phyloP scores from a whole-genome alignment of 2,329 filamentous ascomycete genomes.

The Nothomitra cinnamomea region DNA sequence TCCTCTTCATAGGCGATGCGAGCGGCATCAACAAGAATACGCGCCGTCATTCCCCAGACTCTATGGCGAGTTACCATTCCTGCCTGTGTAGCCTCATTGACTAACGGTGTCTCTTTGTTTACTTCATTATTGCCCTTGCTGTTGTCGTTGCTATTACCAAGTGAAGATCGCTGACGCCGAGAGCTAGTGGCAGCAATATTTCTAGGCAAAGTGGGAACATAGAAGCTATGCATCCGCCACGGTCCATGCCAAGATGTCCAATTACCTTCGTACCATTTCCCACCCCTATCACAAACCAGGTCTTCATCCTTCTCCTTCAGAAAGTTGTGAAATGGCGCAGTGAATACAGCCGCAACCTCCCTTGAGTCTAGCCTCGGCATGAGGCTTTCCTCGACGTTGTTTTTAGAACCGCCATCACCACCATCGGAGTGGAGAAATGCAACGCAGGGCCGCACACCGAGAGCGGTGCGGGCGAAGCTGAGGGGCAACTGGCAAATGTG shows the following conservation, averaged over 20 bases:
- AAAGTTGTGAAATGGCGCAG: slow-evolving; percentile 75
- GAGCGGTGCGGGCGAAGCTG: slow-evolving; percentile 32
- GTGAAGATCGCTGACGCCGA: slow-evolving; percentile 46
- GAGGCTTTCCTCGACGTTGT: slow-evolving; percentile 48
- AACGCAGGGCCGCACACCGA: slow-evolving; percentile 32
- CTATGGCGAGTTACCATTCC: slow-evolving; percentile 38
- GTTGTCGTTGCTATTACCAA: slow-evolving; percentile 10
- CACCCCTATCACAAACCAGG: slow-evolving; percentile 29
- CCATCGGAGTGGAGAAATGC: slow-evolving; percentile 51
- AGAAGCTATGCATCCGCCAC: slow-evolving; percentile 90
- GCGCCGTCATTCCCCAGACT: slow-evolving; percentile 89
- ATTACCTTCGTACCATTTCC: slow-evolving; percentile 64
- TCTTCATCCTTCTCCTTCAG: slow-evolving; percentile 42
- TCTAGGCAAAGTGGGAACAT: slow-evolving; percentile 46
- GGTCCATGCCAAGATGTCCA: slow-evolving; percentile 69
- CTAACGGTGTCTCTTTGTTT: slow-evolving; percentile 19
- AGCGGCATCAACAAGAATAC: slow-evolving; percentile 77
- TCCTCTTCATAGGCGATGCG: slow-evolving; percentile 66
- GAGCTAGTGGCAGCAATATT: too few relatives aligned
- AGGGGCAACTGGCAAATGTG: slow-evolving; percentile 67
- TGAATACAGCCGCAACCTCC: slow-evolving; percentile 89
- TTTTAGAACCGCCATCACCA: slow-evolving; percentile 25
- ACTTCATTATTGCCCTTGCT: slow-evolving; percentile 16
- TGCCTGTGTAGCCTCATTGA: slow-evolving; percentile 31
- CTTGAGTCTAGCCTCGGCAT: slow-evolving; percentile 71